Evolutionary conservation across 2,329 filamentous ascomycete genomes (phyloP).

Genomic region (Clathrospora elynae): DNA sequence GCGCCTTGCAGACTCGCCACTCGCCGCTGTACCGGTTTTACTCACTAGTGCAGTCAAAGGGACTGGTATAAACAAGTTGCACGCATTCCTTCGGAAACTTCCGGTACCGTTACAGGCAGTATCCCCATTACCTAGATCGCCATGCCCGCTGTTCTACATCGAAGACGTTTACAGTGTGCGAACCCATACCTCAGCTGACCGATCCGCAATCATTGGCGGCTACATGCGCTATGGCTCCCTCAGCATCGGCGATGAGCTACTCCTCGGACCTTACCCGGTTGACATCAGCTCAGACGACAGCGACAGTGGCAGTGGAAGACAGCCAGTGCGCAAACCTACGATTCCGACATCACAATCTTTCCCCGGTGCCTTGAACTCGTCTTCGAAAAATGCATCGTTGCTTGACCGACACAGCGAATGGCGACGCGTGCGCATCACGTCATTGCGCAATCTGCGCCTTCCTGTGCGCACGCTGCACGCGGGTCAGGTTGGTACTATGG

Average conservation of each 20-base stretch:
- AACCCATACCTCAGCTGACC: slow-evolving; percentile 51
- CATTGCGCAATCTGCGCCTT: slow-evolving; percentile 83
- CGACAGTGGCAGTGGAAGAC: slow-evolving; percentile 42
- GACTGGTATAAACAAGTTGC: slow-evolving; percentile 77
- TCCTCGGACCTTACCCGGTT: slow-evolving; percentile 71
- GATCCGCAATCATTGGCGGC: slow-evolving; percentile 74
- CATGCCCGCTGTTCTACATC: slow-evolving; percentile 77
- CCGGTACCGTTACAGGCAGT: slow-evolving; percentile 60
- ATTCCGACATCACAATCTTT: slow-evolving; percentile 55
- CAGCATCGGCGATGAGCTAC: slow-evolving; percentile 75
- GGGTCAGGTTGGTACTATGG: slow-evolving; percentile 89
- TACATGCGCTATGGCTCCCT: slow-evolving; percentile 79
- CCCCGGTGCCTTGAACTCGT: slow-evolving; percentile 51
- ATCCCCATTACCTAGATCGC: slow-evolving; percentile 49
- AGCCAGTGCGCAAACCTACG: slow-evolving; percentile 26
- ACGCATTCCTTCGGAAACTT: slow-evolving; percentile 77
- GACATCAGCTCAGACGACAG: slow-evolving; percentile 44
- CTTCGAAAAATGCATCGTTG: slow-evolving; percentile 13
- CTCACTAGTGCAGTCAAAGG: slow-evolving; percentile 87
- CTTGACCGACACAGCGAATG: slow-evolving; percentile 59
- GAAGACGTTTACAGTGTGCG: slow-evolving; percentile 78
- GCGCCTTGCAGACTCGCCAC: slow-evolving; percentile 55
- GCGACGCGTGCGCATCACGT: slow-evolving; percentile 80
- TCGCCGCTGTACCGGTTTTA: slow-evolving; percentile 74
- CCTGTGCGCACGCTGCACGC: slow-evolving; percentile 76